Evolutionary conservation across 1,284 basidiomycete species (phyloP), one percentile per base, ranked within the genome.

Genomic region (Moesziomyces globuligerus): DNA sequence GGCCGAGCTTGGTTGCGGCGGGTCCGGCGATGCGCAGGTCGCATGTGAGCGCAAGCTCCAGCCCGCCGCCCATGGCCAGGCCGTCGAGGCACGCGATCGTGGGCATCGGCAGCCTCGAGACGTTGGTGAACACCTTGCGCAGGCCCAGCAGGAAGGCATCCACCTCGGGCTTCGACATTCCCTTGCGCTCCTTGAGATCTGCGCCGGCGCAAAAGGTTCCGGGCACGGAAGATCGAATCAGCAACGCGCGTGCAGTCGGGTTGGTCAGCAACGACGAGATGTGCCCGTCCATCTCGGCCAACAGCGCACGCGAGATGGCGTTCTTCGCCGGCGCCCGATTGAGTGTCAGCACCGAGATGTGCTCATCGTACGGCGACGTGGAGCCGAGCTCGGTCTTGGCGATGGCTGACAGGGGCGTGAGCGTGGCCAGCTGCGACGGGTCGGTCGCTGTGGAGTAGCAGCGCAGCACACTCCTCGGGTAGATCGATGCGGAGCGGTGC

Each of bases 11-110:
- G 32, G 88, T 88, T 18, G 90, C 90, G 26, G 84, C 83, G 65
- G 83, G 81, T 0, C 86, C 88, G 55, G 91, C 93, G 18, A 94
- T 89, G 17, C 94, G 87, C 70, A 97, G 83, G 84, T 96, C 94
- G 83, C 92, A 94, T 2, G 91, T 90, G 50, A 96, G 86, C 54
- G 90, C 87, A 52, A 96, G 84, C 82, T 97, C 94, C 28, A 94
- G 86, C 2, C 94, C 94, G 23, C 94, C 94, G 9, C 94, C 94
- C 7, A 97, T 86, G 2, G 94, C 93, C 26, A 92, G 91, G 0
- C 94, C 94, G 78, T 96, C 94, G 48, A 97, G 90, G 6, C 93
- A 92, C 15, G 92, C 92, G 53, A 97, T 90, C 8, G 91, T 94
- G 1, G 94, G 94, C 84, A 94, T 87, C 15, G 90, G 89, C 21